These are phyloP conservation scores for Talaromyces liani DNA, from an alignment of 495 filamentous ascomycete genomes.

Conservation along the genomic window DNA sequence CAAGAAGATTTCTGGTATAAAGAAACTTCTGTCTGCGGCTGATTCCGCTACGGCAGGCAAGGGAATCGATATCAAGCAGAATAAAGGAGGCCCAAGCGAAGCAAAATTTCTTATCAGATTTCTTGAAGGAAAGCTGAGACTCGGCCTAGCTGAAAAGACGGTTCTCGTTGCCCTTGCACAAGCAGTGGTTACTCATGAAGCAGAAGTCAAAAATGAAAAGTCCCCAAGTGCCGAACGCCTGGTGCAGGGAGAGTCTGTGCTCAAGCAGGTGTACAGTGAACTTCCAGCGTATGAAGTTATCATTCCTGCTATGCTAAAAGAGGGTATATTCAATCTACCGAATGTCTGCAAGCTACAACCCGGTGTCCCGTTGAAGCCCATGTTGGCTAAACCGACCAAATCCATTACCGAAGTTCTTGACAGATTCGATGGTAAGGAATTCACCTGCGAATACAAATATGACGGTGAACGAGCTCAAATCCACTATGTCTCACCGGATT, in stretches of 20 bases:
- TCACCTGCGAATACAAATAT: constrained; percentile 99
- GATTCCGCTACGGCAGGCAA: constrained; percentile 65
- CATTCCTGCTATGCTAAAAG: constrained; percentile 76
- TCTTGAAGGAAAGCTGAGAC: constrained; percentile 84
- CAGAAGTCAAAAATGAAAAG: constrained; percentile 55
- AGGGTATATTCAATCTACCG: constrained; percentile 73
- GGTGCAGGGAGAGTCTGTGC: constrained; percentile 70
- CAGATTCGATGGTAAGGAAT: constrained; percentile 89
- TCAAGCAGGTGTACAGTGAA: constrained; percentile 92
- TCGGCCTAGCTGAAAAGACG: constrained; percentile 88
- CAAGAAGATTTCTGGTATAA: constrained; percentile 88
- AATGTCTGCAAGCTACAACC: constrained; percentile 89
- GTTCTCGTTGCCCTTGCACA: constrained; percentile 84
- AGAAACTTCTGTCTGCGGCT: constrained; percentile 83
- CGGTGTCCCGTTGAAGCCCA: constrained; percentile 92
- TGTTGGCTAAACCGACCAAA: constrained; percentile 98
- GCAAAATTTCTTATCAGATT: constrained; percentile 90
- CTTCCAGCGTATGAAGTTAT: constrained; percentile 94
- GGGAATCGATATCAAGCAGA: constrained; percentile 76
- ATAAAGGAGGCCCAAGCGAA: constrained; percentile 91
- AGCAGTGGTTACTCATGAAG: constrained; percentile 77
- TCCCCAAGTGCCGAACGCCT: constrained; percentile 65
- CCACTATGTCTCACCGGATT: constrained; percentile 86
- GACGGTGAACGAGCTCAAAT: constrained; percentile 97
- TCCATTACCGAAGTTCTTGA: constrained; percentile 98